These are phyloP conservation scores for Myrica gale DNA, from an alignment of 306 rosid genomes.

Conservation along the genomic window DNA sequence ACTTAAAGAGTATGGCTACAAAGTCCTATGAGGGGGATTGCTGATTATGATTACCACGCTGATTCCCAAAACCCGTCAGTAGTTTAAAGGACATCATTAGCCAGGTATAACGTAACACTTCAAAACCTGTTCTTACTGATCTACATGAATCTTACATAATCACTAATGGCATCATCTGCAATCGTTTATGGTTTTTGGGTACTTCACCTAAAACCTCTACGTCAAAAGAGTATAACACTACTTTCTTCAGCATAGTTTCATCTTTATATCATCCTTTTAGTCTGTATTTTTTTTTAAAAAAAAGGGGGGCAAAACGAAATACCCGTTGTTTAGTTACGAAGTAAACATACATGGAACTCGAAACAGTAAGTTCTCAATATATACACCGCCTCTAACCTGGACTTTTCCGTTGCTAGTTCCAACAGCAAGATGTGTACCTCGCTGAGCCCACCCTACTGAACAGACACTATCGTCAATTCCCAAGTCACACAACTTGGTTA, in stretches of 20 bases:
- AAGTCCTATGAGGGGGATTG: neutral
- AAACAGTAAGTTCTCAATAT: neutral
- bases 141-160: neutral
- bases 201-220: neutral
- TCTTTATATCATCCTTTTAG: neutral
- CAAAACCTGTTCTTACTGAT: neutral
- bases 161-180: neutral
- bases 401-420: slow-evolving; percentile 94
- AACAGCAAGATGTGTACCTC: slow-evolving; percentile 93
- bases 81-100: neutral
- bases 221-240: neutral
- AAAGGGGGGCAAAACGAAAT: neutral
- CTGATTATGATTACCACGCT: neutral
- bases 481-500: slow-evolving; percentile 92
- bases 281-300: neutral
- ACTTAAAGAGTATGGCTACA: neutral
- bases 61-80: neutral
- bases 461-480: slow-evolving; percentile 91
- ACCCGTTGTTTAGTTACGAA: neutral
- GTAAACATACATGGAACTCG: slow-evolving; percentile 5
- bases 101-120: neutral
- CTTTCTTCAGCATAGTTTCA: neutral
- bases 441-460: slow-evolving; percentile 98
- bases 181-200: neutral
- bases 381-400: slow-evolving; percentile 55